Percentiles rank a stretch among this genome's conserved stretches.
Conservation (phyloP, 768 basidiomycete genomes). For the Grammothele lineata region DNA sequence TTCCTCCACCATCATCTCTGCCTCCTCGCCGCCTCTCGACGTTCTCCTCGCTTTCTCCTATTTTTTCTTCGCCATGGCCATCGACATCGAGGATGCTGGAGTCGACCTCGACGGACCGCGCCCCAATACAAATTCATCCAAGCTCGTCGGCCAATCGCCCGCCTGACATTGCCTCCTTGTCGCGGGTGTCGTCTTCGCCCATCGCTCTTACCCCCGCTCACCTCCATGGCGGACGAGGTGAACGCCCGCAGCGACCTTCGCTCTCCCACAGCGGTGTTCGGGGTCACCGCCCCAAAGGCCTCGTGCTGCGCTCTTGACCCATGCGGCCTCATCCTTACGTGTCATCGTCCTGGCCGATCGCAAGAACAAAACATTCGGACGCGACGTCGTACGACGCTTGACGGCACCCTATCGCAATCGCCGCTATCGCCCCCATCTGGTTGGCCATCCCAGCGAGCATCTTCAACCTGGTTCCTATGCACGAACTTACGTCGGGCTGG, state of each 20-base stretch:
- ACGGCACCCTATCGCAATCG: background rate
- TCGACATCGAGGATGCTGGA: background rate
- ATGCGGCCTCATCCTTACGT: conserved; percentile 6
- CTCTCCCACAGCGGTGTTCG: background rate
- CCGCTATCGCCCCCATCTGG: too few relatives aligned
- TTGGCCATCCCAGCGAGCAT: too few relatives aligned
- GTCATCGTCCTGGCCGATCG: conserved; percentile 3
- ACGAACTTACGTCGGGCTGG: too few relatives aligned
- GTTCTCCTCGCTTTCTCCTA: background rate
- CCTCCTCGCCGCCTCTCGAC: conserved; percentile 1
- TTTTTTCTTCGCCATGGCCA: too few relatives aligned
- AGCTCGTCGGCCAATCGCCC: background rate
- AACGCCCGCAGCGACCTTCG: too few relatives aligned
- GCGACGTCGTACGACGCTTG: conserved; percentile 1
- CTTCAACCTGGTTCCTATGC: too few relatives aligned
- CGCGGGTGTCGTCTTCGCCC: too few relatives aligned
- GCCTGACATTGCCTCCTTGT: background rate
- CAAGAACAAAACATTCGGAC: background rate
- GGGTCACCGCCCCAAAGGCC: conserved; percentile 5
- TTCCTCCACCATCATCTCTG: conserved; percentile 15
- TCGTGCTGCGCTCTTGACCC: background rate
- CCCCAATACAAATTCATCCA: too few relatives aligned
- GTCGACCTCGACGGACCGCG: too few relatives aligned
- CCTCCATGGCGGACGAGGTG: too few relatives aligned
- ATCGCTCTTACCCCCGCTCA: too few relatives aligned